Conservation (phyloP, 257 asterid species). For the Jaltomata sinuosa region DNA sequence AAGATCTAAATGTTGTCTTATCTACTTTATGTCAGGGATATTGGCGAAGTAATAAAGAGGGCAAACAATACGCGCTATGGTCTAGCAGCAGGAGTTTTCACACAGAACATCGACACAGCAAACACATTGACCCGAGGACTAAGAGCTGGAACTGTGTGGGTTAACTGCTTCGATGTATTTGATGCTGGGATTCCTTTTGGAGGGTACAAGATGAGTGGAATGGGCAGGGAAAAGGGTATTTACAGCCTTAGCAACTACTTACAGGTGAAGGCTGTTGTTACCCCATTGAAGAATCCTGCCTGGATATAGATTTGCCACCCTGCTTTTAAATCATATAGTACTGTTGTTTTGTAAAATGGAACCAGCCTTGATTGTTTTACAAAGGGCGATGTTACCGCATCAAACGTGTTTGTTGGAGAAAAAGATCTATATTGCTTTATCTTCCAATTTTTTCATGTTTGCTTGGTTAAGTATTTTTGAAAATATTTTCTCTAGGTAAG, state of each 20-base stretch:
- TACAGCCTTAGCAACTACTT: slow-evolving; percentile 63
- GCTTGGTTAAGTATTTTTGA: too few relatives aligned
- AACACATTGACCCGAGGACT: slow-evolving; percentile 59
- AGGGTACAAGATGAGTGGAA: slow-evolving; percentile 88
- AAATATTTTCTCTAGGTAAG: too few relatives aligned
- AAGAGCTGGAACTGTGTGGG: slow-evolving; percentile 65
- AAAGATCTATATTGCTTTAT: too few relatives aligned
- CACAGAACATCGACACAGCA: slow-evolving; percentile 45
- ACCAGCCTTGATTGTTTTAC: too few relatives aligned
- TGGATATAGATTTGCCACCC: slow-evolving; percentile 37
- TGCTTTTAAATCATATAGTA: not conserved
- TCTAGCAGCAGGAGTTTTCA: slow-evolving; percentile 80
- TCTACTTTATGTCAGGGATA: slow-evolving; percentile 25
- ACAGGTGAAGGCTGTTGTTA: slow-evolving; percentile 75
- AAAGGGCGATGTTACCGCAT: too few relatives aligned
- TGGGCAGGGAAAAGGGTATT: slow-evolving; percentile 67
- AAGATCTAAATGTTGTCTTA: not conserved
- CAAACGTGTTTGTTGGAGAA: too few relatives aligned
- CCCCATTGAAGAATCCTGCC: slow-evolving; percentile 61
- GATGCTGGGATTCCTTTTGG: slow-evolving; percentile 73
- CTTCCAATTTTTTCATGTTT: too few relatives aligned
- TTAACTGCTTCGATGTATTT: slow-evolving; percentile 63
- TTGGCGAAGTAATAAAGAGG: slow-evolving; percentile 54
- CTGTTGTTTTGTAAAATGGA: not conserved
- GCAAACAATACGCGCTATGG: slow-evolving; percentile 64